Conservation (phyloP, 2,329 filamentous ascomycete species). For the Hypoxylon sp. region DNA sequence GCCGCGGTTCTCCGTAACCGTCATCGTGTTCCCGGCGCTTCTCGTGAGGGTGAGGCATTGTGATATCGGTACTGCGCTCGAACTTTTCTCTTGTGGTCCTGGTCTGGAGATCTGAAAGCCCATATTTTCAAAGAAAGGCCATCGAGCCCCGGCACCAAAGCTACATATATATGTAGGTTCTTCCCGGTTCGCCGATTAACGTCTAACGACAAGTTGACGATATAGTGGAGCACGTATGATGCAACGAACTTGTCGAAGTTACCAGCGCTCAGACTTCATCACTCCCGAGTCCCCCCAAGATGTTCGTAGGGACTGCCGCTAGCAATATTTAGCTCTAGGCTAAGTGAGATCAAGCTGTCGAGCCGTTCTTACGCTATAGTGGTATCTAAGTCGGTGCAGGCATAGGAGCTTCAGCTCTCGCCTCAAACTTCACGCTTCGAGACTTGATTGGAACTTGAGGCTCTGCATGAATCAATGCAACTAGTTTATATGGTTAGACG, state of each 20-base stretch:
- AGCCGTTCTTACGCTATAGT: too few relatives aligned
- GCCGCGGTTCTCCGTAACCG: background rate
- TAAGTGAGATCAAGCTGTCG: slow-evolving; percentile 4
- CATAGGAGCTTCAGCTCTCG: slow-evolving; percentile 20
- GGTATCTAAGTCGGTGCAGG: background rate
- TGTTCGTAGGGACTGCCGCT: background rate
- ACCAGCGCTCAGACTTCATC: background rate
- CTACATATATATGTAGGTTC: slow-evolving; percentile 1
- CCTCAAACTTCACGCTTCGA: too few relatives aligned
- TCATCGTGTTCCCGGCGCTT: slow-evolving; percentile 3
- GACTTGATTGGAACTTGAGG: slow-evolving; percentile 16
- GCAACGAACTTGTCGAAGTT: slow-evolving; percentile 10
- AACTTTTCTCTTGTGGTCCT: background rate
- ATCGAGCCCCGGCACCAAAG: background rate
- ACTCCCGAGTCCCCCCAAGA: background rate
- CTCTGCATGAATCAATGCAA: background rate
- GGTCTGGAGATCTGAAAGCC: background rate
- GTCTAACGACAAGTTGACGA: slow-evolving; percentile 6
- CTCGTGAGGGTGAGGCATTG: slow-evolving; percentile 14
- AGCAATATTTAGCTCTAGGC: slow-evolving; percentile 3
- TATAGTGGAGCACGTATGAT: slow-evolving; percentile 21
- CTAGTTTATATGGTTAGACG: background rate
- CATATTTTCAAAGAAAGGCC: background rate
- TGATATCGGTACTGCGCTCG: background rate
- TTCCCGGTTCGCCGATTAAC: background rate